Base-by-base conservation (phyloP, 2,329 filamentous ascomycete species). In the Colletotrichum tamarilloi region DNA sequence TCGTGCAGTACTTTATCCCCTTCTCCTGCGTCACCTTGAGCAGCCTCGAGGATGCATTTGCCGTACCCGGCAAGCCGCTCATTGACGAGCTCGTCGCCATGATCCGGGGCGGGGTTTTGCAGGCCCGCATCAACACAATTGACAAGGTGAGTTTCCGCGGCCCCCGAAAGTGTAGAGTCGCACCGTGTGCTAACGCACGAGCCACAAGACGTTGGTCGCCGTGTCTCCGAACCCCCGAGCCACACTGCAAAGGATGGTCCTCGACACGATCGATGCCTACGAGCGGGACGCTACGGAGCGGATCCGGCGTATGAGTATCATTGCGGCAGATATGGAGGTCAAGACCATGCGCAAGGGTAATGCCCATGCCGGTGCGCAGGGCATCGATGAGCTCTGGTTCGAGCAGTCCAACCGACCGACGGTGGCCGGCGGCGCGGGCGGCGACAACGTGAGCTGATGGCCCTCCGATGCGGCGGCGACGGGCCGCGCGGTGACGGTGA, bases 1-100 rank as follows among this genome's bases (percentile, higher is more conserved):
- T 99, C 72, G 90, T 95, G 28, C 94, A 98, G 79, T 98, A 98
- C 83, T 93, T 98, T 77, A 88, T 94, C 28, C 95, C 97, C 0
- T 99, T 97, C 82, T 97, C 93, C 55, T 92, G 92, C 76, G 95
- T 98, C 74, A 95, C 93, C 0, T 86, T 98, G 5, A 88, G 92
- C 24, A 95, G 91, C 74, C 90, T 99, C 86, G 91, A 93, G 9
- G 86, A 89, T 46, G 92, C 94, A 2, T 98, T 99, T 81, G 91
- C 91, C 0, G 85, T 87, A 2, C 85, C 90, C 0, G 89, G 89
- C 4, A 84, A 87, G 74, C 87, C 89, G 4, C 91, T 96, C 59
- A 92, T 95, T 77, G 84, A 87, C 28, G 97, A 99, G 82, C 86
- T 98, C 38, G 89, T 93, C 32, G 81, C 82, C 0, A 93, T 98